Evolutionary conservation across 1,284 basidiomycete species (phyloP), one percentile per base, ranked within the genome.

Genomic region (Cryptococcus sp.): DNA sequence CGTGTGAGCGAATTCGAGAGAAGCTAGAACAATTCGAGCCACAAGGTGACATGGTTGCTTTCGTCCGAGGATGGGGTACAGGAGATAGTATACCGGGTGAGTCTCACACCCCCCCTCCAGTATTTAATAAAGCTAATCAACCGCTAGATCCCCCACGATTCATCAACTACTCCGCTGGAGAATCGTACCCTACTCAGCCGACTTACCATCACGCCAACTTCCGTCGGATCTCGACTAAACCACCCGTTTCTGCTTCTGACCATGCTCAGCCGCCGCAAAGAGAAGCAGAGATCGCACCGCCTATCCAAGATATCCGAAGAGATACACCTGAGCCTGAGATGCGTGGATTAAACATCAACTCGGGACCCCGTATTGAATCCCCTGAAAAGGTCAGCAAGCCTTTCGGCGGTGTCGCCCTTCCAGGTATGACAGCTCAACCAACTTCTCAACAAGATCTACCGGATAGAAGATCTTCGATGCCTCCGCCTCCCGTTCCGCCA

Each of bases 1-100:
- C 90, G 2, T 95, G 93, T 74, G 93, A 97, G 77, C 83, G 86
- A 49, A 81, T 93, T 49, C 83, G 93, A 49, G 81, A 91, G 35
- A 81, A 87, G 8, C 81, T 93, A 32, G 90, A 94, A 74, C 84
- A 86, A 59, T 83, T 92, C 68, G 90, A 93, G 65, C 82, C 87
- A 0, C 86, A 86, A 43, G 84, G 83, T 57, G 91, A 94, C 65
- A 86, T 90, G 81, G 85, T 90, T 66, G 84, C 83, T 71, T 93
- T 94, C 67, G 89, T 93, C 13, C 81, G 83, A 45, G 84, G 87
- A 60, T 91, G 90, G 70, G 88, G 88, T 2, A 95, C 90, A 4
- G 91, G 91, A 38, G 83, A 83, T 64, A 80, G 83, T 59, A 92
- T 95, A 52, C 90, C 90, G 5, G 77, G 76, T 72, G 35, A 47